These are phyloP conservation scores for Anisodus acutangulus DNA, from an alignment of 257 asterid genomes.

Conservation along the genomic window DNA sequence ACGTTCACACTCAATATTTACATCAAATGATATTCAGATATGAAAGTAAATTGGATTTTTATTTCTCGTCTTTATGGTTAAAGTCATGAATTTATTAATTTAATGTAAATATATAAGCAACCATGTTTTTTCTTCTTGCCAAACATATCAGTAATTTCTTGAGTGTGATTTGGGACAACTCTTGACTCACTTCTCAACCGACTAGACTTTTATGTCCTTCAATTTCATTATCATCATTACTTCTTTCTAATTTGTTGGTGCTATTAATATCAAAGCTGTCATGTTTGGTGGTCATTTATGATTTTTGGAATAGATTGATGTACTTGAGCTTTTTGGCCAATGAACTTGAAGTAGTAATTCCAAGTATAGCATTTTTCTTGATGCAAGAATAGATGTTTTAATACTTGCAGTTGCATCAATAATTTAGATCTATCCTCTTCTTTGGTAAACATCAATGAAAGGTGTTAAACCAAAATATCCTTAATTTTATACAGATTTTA, in stretches of 20 bases:
- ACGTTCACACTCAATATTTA: background rate
- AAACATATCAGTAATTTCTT: background rate
- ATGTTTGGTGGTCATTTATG: conserved; percentile 50
- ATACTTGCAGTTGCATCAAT: background rate
- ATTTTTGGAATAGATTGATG: background rate
- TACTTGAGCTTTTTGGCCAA: background rate
- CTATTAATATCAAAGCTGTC: conserved; percentile 35
- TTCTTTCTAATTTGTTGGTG: conserved; percentile 20
- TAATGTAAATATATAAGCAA: fast-evolving
- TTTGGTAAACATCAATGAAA: background rate
- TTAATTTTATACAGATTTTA: background rate
- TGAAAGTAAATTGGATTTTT: background rate
- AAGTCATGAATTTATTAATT: background rate
- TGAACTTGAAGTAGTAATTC: background rate
- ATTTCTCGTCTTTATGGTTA: background rate
- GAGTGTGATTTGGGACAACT: background rate
- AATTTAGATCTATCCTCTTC: background rate
- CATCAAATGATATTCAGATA: no score
- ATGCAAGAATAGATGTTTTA: background rate
- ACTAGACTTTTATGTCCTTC: conserved; percentile 17
- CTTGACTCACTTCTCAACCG: conserved; percentile 21
- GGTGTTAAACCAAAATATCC: background rate
- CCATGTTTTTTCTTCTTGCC: no score
- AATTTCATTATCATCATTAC: background rate
- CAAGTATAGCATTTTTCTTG: background rate